Base-by-base conservation (phyloP, 192 early-diverging fungal genomes). In the Geranomyces michiganensis region DNA sequence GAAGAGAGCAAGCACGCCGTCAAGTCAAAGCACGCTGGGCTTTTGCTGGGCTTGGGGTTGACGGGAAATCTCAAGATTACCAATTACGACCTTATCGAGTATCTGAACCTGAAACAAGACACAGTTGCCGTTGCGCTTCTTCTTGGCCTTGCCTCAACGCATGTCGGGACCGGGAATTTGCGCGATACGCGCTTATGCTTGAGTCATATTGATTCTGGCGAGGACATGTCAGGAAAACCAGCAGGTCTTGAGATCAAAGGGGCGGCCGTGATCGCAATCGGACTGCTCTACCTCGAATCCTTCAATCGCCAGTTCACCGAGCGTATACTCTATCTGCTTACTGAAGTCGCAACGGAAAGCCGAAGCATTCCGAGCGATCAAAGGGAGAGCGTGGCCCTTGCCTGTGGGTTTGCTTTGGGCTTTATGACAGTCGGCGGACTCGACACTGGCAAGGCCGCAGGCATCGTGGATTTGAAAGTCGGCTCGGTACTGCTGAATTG, bases 11-110 rank as follows among this genome's bases (percentile, higher is more conserved):
- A 43, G 47, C 82, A 72, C 7, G 80, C 79, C 27, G 62, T 87
- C 10, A 77, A 84, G 47, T 76, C 82, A 22, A 72, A 76, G 8
- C 92, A 97, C 67, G 95, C 91, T 17, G 93, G 78, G 22, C 88
- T 96, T 65, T 56, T 96, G 1, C 75, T 96, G 17, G 94, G 88
- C 0, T 74, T 96, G 46, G 96, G 96, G 0, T 70, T 96, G 26
- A 88, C 84, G 21, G 93, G 94, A 1, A 90, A 90, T 58, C 77
- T 96, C 7, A 80, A 77, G 69, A 77, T 85, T 17, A 79, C 96
- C 48, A 86, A 86, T 1, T 87, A 87, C 74, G 86, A 88, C 69
- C 80, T 82, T 3, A 74, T 88, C 30, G 60, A 79, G 41, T 96
- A 92, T 71, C 81, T 96, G 43, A 85, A 83, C 36, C 78, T 81